Evolutionary conservation across 176 grass and related monocot genomes (phyloP), one percentile per base, ranked within the genome.

Genomic region (Eremochloa ophiuroides): DNA sequence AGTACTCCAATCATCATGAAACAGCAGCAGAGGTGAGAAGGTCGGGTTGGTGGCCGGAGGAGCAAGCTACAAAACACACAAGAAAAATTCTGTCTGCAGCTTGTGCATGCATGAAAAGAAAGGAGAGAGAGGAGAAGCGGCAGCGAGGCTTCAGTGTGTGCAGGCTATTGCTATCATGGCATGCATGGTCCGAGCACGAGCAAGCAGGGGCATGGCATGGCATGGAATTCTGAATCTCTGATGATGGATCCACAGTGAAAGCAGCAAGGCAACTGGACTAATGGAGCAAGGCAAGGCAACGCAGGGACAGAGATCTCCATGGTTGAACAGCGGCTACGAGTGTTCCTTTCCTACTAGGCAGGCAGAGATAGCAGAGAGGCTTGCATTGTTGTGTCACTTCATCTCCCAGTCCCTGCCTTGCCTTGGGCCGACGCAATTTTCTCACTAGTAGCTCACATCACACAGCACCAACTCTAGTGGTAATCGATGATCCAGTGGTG

Each of bases 51-150:
- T n/a, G 6, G 29, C 4, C 13, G 58, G n/a, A 22, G 44, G 34
- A 71, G 46, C 62, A 73, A 85, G 67, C 50, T 51, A 55, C 20
- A 73, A 84, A 69, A 83, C 69, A 71, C 34, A 29, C 29, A 20
- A 26, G 25, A 16, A 84, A 82, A 47, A 64, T 65, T 73, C 76
- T 55, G 12, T 78, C 18, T 79, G 75, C 83, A 4, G 35, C 15
- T 20, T 71, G 66, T 78, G 42, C 50, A n/a, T n/a, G 41, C 17
- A 68, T 77, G 64, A 77, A 84, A 77, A 34, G 14, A 78, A 38
- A 51, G 55, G n/a, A 30, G 55, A 56, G 55, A 56, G 73, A 34
- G 23, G 66, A 50, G 22, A 31, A 34, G 20, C 31, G 3, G 47
- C 71, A 13, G 6, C 5, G 47, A 23, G 23, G 53, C 47, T 10